Base-by-base conservation (phyloP, 495 filamentous ascomycete genomes). In the Parmelia sp. region DNA sequence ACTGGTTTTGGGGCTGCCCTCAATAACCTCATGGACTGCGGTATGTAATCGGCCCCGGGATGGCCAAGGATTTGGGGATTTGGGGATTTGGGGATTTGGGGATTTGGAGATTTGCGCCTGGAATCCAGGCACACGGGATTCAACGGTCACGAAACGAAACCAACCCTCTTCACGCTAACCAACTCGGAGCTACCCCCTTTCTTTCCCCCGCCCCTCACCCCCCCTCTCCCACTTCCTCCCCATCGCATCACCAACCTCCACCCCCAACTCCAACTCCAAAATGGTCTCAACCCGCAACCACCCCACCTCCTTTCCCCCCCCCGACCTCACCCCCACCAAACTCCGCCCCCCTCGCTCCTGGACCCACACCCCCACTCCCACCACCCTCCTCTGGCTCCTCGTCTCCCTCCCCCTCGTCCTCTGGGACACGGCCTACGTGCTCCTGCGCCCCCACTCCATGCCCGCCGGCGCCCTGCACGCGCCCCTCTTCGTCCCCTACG, bases 361-460 rank as follows among this genome's bases (percentile, higher is more conserved):
- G 86, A 75, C 84, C 0, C 90, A 96, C 77, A 84, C 84, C 0
- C 89, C 90, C 2, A 80, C 84, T 23, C 78, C 78, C 25, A 70
- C 86, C 10, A 80, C 86, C 29, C 84, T 91, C 25, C 67, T 85
- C 67, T 96, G 91, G 91, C 82, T 96, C 31, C 67, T 82, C 56
- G 37, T 92, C 60, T 92, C 90, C n/a, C 76, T 93, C 6, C 91
- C 92, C 5, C 78, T 92, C 61, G 88, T 93, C n/a, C 66, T 80
- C 53, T 95, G 92, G 92, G 93, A 97, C 77, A 80, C 84, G 11
- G 78, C 78, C 57, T 96, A 95, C 77, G 84, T 96, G 45, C 75
- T 96, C 37, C 75, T 92, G 51, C 90, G 93, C 25, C 93, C 93
- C 37, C 82, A 86, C 75, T 86, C 83, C 56, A 95, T 97, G 91